These are phyloP conservation scores for Aspergillus oerlinghausenensis DNA, from an alignment of 2,329 filamentous ascomycete species.

Conservation along the genomic window DNA sequence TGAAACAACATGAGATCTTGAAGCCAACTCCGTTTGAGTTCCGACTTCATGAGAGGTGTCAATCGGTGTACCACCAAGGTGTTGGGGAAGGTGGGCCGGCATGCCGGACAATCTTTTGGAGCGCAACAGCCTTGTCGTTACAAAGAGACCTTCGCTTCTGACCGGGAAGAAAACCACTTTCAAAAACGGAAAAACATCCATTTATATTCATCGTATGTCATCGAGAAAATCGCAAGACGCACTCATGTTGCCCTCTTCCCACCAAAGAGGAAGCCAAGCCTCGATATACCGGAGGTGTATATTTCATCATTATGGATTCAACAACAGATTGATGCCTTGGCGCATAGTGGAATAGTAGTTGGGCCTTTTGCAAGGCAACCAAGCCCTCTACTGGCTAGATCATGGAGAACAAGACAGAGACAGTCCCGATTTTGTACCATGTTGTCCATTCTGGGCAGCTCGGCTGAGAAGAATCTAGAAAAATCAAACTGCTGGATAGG, in stretches of 20 bases:
- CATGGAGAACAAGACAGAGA: conserved; percentile 1
- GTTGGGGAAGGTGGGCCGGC: conserved; percentile 25
- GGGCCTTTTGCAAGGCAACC: background rate
- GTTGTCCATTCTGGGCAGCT: conserved; percentile 16
- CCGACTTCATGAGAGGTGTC: conserved; percentile 15
- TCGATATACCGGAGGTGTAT: background rate
- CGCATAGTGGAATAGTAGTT: too few species aligned
- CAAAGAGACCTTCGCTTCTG: background rate
- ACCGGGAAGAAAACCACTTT: background rate
- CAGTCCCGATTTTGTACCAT: conserved; percentile 6
- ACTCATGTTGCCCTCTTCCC: background rate
- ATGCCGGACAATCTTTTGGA: conserved; percentile 12
- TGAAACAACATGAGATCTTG: conserved; percentile 23
- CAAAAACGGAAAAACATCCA: background rate
- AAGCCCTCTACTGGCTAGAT: conserved; percentile 1
- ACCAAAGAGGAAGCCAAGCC: background rate
- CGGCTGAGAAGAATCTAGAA: conserved; percentile 8
- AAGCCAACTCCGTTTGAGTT: conserved; percentile 7
- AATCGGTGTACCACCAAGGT: conserved; percentile 15
- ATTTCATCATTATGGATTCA: too few species aligned
- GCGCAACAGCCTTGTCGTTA: background rate
- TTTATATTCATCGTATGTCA: background rate
- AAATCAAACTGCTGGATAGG: background rate
- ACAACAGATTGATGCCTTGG: too few species aligned
- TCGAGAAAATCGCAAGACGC: background rate